Evolutionary conservation across 1,284 basidiomycete species (phyloP).

Genomic region (Cryptococcus hybrid): DNA sequence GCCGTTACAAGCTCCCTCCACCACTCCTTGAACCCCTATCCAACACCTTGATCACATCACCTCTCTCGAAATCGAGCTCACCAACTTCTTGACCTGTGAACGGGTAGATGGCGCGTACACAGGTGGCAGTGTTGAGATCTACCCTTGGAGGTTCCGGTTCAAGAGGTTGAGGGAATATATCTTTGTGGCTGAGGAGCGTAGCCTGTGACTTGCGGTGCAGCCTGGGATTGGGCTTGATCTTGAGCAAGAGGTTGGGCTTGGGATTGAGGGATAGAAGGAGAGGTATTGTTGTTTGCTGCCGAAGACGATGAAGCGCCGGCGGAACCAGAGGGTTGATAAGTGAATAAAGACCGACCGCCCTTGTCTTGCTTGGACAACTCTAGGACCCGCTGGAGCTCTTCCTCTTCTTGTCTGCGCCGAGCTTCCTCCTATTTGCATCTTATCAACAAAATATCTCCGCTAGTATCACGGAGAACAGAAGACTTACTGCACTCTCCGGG

Average conservation of each 20-base stretch:
- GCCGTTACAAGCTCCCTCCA: constrained; percentile 91
- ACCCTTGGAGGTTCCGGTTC: constrained; percentile 38
- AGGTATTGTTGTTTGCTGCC: constrained; percentile 4
- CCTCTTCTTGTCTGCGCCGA: constrained; percentile 73
- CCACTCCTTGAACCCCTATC: constrained; percentile 97
- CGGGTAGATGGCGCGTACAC: constrained; percentile 86
- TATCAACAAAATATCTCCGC: constrained; percentile 31
- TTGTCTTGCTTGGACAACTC: constrained; percentile 86
- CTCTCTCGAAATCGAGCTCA: constrained; percentile 88
- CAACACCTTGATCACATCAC: constrained; percentile 94
- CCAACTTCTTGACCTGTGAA: constrained; percentile 88
- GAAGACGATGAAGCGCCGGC: constrained; percentile 18
- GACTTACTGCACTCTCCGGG: constrained; percentile 29
- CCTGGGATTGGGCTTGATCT: background rate
- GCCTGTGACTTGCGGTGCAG: background rate
- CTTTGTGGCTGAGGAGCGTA: constrained; percentile 19
- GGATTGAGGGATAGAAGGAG: constrained; percentile 19
- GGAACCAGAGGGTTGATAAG: constrained; percentile 24
- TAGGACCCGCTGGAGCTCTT: constrained; percentile 84
- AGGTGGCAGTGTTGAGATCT: constrained; percentile 59
- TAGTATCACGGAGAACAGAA: background rate
- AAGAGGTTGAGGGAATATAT: constrained; percentile 27
- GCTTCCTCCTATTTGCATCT: constrained; percentile 66
- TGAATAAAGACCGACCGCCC: constrained; percentile 60
- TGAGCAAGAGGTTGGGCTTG: constrained; percentile 10